Base-by-base conservation (phyloP, 2,329 filamentous ascomycete genomes). In the Beauveria varroae region DNA sequence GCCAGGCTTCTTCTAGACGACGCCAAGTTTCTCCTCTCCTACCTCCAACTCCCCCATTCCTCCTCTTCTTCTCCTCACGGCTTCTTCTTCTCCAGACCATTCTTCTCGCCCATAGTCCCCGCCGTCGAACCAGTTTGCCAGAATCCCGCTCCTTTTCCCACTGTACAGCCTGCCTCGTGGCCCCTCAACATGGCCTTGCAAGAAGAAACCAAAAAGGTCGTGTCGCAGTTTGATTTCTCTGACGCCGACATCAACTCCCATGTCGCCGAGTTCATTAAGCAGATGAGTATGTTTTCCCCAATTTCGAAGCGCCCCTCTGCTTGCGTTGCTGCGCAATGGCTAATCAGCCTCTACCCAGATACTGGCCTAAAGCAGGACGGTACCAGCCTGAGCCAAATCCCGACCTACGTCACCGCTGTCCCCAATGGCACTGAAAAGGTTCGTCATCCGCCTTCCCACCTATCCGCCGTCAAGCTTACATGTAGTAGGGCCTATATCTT, bases 371-470 rank as follows among this genome's bases (percentile, higher is more conserved):
- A 85, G 63, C 86, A 87, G 69, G 86, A 93, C 68, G 88, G 87
- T 64, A 88, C 90, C 37, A 92, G 88, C 67, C 77, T 99, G 79
- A 93, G 90, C 77, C 95, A 98, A 78, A 98, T 99, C 70, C 95
- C 95, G 8, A 96, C 93, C 47, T 99, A 96, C 75, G 93, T 99
- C 67, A 98, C 95, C 1, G 88, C 86, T 41, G 93, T 98, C 30
- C 95, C 95, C 71, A 95, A 98, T 82, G 95, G 95, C 68, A 97
- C 93, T 3, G 95, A 99, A 78, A 96, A 97, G 87, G 92, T 93
- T 78, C 68, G 63, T 28, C 40, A 68, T 24, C 26, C 43, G 43
- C 62, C 43, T 37, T 51, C 53, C 49, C 49, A 20, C 28, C 30
- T 61, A 30, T 9, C 14, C 26, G 14, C 26, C 7, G 5, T 37